Conservation (phyloP, 345 rosid genomes). For the Citrus trifoliata region DNA sequence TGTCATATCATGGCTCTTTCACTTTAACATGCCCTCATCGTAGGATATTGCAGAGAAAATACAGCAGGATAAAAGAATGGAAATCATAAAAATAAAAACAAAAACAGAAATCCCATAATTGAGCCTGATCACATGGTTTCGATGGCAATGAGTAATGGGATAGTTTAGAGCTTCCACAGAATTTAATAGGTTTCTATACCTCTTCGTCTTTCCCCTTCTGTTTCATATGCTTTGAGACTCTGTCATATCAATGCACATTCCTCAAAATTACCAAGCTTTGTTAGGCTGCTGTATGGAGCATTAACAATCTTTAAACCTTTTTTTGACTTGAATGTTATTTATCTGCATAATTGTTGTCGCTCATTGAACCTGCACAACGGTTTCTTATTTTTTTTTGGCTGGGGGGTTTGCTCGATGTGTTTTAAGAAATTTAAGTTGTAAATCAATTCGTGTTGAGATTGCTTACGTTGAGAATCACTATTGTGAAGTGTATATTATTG, state of each 20-base stretch:
- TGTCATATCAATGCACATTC: slow-evolving; percentile 19
- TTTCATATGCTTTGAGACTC: slow-evolving; percentile 15
- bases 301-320: background rate
- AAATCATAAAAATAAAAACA: background rate
- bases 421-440: background rate
- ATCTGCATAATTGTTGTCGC: background rate
- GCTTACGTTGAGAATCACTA: background rate
- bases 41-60: slow-evolving; percentile 23
- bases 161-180: background rate
- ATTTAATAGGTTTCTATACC: slow-evolving; percentile 14
- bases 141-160: slow-evolving; percentile 14
- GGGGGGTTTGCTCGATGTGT: background rate
- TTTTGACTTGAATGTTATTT: background rate
- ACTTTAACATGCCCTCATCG: slow-evolving; percentile 56
- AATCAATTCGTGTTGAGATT: too few species aligned
- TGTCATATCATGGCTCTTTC: slow-evolving; percentile 77
- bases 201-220: background rate
- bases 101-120: background rate
- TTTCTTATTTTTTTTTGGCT: background rate
- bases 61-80: background rate
- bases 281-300: background rate
- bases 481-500: background rate
- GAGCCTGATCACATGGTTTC: slow-evolving; percentile 2
- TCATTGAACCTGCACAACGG: too few species aligned
- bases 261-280: slow-evolving; percentile 11